Evolutionary conservation across 2,329 filamentous ascomycete species (phyloP).

Genomic region (Fulvia fulva): DNA sequence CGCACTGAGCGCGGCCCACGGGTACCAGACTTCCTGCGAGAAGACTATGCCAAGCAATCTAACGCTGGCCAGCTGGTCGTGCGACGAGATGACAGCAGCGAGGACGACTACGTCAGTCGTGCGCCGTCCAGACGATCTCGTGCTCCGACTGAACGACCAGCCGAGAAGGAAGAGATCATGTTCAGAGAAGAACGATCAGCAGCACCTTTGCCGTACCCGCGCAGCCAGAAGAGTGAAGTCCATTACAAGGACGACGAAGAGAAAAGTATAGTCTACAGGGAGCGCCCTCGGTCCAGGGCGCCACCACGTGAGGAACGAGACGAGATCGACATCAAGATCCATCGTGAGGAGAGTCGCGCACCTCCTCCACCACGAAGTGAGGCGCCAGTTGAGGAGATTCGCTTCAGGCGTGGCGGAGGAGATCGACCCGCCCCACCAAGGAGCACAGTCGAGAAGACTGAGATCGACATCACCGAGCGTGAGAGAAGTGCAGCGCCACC

Average conservation of each 20-base stretch:
- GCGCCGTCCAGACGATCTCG: slow-evolving; percentile 24
- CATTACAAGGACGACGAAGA: slow-evolving; percentile 21
- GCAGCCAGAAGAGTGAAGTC: slow-evolving; percentile 24
- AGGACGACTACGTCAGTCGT: slow-evolving; percentile 30
- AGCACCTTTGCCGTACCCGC: slow-evolving; percentile 24
- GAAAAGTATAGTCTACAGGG: slow-evolving; percentile 40
- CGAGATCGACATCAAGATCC: slow-evolving; percentile 36
- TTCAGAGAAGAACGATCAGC: slow-evolving; percentile 30
- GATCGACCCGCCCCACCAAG: slow-evolving; percentile 24
- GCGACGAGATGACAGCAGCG: slow-evolving; percentile 37
- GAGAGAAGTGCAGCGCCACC: slow-evolving; percentile 24
- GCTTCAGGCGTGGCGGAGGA: slow-evolving; percentile 41
- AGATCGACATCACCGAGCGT: slow-evolving; percentile 28
- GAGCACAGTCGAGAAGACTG: slow-evolving; percentile 25
- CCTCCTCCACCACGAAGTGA: slow-evolving; percentile 33
- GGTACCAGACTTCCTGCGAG: slow-evolving; percentile 48
- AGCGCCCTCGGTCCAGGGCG: slow-evolving; percentile 35
- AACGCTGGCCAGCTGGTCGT: slow-evolving; percentile 45
- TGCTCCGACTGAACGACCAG: slow-evolving; percentile 32
- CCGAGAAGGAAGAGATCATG: slow-evolving; percentile 42
- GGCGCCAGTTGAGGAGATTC: slow-evolving; percentile 43
- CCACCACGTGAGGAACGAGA: slow-evolving; percentile 28
- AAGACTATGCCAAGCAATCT: slow-evolving; percentile 45
- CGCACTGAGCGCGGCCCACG: slow-evolving; percentile 39
- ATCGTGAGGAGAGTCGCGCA: slow-evolving; percentile 22